Conservation (phyloP, 192 early-diverging fungal genomes). For the Coemansia sp. region DNA sequence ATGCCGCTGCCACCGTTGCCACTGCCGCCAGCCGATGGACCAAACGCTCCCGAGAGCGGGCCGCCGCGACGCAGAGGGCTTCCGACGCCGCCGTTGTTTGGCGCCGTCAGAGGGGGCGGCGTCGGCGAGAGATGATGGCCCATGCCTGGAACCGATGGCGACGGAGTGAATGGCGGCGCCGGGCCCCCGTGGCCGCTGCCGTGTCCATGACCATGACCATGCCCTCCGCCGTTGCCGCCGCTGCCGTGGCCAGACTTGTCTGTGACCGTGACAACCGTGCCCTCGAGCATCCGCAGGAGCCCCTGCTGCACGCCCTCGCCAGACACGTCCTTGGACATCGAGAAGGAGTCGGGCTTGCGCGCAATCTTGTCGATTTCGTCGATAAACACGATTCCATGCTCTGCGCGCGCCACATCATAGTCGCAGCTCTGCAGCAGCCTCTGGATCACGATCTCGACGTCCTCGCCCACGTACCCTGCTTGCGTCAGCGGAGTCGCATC, state of each 20-base stretch:
- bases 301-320: slow-evolving; percentile 93
- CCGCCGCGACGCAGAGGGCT: slow-evolving; percentile 34
- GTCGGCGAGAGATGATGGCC: slow-evolving; percentile 17
- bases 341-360: slow-evolving; percentile 67
- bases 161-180: slow-evolving; percentile 29
- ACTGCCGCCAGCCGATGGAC: slow-evolving; percentile 11
- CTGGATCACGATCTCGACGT: slow-evolving; percentile 83
- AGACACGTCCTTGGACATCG: slow-evolving; percentile 79
- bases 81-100: slow-evolving; percentile 5
- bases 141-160: slow-evolving; percentile 27
- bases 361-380: slow-evolving; percentile 94
- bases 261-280: slow-evolving; percentile 81
- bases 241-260: slow-evolving; percentile 68
- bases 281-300: slow-evolving; percentile 82
- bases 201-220: slow-evolving; percentile 12
- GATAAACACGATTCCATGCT: slow-evolving; percentile 86
- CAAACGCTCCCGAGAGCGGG: slow-evolving; percentile 38
- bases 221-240: slow-evolving; percentile 20
- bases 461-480: slow-evolving; percentile 89
- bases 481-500: slow-evolving; percentile 92
- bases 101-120: slow-evolving; percentile 21
- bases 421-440: slow-evolving; percentile 83
- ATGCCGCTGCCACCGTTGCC: slow-evolving; percentile 22
- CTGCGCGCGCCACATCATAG: slow-evolving; percentile 79
- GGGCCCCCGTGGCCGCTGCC: slow-evolving; percentile 11